Evolutionary conservation across 768 basidiomycete genomes (phyloP).

Genomic region (Sarcomyxa edulis): DNA sequence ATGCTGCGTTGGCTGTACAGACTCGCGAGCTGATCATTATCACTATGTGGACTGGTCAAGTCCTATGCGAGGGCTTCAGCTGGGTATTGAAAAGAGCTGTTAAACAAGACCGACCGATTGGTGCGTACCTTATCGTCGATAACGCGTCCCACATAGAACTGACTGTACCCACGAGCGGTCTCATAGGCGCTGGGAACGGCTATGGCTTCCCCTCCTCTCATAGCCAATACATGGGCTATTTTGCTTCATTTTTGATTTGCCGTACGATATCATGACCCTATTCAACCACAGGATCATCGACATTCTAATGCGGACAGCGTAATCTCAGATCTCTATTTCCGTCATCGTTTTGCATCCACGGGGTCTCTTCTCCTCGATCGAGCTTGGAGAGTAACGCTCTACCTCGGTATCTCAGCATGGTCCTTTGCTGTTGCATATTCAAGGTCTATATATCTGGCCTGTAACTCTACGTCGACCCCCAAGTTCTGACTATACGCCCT

Average conservation of each 20-base stretch:
- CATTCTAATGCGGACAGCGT: no score
- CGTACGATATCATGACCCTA: no score
- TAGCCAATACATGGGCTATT: slow-evolving; percentile 89
- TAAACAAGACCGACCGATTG: slow-evolving; percentile 62
- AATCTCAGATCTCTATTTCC: slow-evolving; percentile 66
- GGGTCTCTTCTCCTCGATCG: slow-evolving; percentile 47
- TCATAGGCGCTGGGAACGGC: slow-evolving; percentile 57
- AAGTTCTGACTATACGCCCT: not conserved
- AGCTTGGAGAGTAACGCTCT: slow-evolving; percentile 41
- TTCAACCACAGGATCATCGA: no score
- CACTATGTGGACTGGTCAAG: slow-evolving; percentile 80
- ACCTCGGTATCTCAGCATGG: slow-evolving; percentile 49
- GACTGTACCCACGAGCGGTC: not conserved
- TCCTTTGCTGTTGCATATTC: slow-evolving; percentile 72
- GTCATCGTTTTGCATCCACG: slow-evolving; percentile 57
- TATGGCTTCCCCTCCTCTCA: slow-evolving; percentile 89
- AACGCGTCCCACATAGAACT: slow-evolving; percentile 1
- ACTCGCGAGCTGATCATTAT: slow-evolving; percentile 78
- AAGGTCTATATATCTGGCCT: slow-evolving; percentile 46
- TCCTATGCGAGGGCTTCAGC: slow-evolving; percentile 67
- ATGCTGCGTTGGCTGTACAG: slow-evolving; percentile 67
- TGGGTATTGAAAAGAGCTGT: slow-evolving; percentile 60
- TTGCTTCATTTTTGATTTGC: slow-evolving; percentile 68
- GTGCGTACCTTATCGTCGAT: slow-evolving; percentile 30
- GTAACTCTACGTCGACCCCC: not conserved